These are phyloP conservation scores for Syncephalastrum racemosum DNA, from an alignment of 371 early-diverging fungal genomes.

Conservation along the genomic window DNA sequence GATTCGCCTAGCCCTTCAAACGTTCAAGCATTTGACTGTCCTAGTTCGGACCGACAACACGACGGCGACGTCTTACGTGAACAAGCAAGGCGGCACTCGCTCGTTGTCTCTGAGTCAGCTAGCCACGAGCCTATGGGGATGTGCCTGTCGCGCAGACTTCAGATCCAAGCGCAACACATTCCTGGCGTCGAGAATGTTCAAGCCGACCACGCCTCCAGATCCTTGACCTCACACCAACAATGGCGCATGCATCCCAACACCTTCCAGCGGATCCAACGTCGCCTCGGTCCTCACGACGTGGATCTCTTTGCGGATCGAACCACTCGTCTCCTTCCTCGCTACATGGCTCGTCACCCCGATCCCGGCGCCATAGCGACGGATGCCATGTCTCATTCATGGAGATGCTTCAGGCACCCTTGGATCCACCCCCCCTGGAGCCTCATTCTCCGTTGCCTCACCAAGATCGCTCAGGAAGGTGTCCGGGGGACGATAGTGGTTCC, in stretches of 20 bases:
- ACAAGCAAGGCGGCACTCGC: constrained; percentile 28
- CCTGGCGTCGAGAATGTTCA: constrained; percentile 16
- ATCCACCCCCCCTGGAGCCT: constrained; percentile 15
- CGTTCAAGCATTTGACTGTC: constrained; percentile 14
- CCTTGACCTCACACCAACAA: too few relatives aligned
- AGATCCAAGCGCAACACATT: constrained; percentile 27
- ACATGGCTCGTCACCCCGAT: constrained; percentile 14
- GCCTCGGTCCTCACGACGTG: constrained; percentile 16
- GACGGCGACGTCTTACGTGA: constrained; percentile 23
- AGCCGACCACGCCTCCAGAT: too few relatives aligned
- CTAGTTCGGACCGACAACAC: constrained; percentile 31
- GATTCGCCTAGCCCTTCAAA: constrained; percentile 9
- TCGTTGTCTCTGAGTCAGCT: constrained; percentile 17
- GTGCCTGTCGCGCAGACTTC: constrained; percentile 13
- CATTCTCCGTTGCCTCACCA: background rate
- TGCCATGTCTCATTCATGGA: constrained; percentile 2
- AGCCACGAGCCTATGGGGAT: constrained; percentile 22
- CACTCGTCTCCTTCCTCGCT: constrained; percentile 12
- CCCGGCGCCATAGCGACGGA: constrained; percentile 8
- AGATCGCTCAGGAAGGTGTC: constrained; percentile 2
- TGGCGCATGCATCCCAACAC: constrained; percentile 4
- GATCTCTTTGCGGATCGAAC: constrained; percentile 27
- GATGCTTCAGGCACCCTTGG: background rate
- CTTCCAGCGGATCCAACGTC: background rate
- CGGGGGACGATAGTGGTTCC: constrained; percentile 6